Percentiles rank a stretch among this genome's conserved stretches.
Evolutionary conservation across 1,139 yeast genomes (phyloP).

Genomic region (Candida albicans): DNA sequence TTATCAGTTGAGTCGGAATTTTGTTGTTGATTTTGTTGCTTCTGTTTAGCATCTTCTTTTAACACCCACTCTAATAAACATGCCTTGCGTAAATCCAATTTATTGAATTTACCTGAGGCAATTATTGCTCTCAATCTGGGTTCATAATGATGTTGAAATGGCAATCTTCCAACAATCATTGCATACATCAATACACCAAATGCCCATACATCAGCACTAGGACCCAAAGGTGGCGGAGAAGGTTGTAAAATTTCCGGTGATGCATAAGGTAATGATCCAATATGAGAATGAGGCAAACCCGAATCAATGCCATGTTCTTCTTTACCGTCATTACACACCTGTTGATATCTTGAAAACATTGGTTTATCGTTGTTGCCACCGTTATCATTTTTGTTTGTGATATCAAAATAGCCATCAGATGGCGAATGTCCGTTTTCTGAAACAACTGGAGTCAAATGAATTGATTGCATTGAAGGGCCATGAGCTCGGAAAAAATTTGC

Average conservation of each 20-base stretch:
- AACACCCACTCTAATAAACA: slow-evolving; percentile 31
- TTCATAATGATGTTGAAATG: slow-evolving; percentile 80
- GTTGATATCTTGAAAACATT: slow-evolving; percentile 5
- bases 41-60: slow-evolving; percentile 12
- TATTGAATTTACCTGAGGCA: slow-evolving; percentile 62
- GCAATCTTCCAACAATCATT: slow-evolving; percentile 70
- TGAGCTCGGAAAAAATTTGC: slow-evolving; percentile 27
- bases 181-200: slow-evolving; percentile 77
- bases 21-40: slow-evolving; percentile 8
- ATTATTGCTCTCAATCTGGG: slow-evolving; percentile 77
- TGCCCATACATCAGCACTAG: slow-evolving; percentile 88
- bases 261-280: slow-evolving; percentile 91
- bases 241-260: slow-evolving; percentile 79
- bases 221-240: slow-evolving; percentile 67
- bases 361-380: background rate
- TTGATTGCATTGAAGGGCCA: slow-evolving; percentile 39
- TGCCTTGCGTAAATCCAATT: slow-evolving; percentile 37
- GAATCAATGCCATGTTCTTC: slow-evolving; percentile 28
- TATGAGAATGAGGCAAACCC: slow-evolving; percentile 59
- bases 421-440: slow-evolving; percentile 14
- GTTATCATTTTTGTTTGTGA: background rate
- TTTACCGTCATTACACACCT: background rate
- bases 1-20: slow-evolving; percentile 5
- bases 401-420: slow-evolving; percentile 5
- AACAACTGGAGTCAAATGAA: slow-evolving; percentile 33